These are phyloP conservation scores for Pichia sp. DNA, from an alignment of 1,139 yeast species.

Conservation along the genomic window DNA sequence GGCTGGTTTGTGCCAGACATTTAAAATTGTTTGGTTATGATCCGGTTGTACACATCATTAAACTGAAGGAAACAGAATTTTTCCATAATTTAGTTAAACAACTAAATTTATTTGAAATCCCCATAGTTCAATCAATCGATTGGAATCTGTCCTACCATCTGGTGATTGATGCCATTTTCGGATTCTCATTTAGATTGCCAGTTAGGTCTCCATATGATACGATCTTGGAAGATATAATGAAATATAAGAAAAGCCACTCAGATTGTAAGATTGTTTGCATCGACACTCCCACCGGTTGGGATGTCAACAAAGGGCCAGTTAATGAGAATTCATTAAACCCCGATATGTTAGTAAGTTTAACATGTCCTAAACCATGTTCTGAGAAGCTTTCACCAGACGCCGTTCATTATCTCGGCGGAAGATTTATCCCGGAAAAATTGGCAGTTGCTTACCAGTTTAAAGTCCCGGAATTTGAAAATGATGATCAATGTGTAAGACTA, in stretches of 20 bases:
- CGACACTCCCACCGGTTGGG: slow-evolving; percentile 97
- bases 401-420: slow-evolving; percentile 78
- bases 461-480: slow-evolving; percentile 44
- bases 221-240: slow-evolving; percentile 40
- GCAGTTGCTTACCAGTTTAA: slow-evolving; percentile 70
- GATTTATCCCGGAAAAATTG: slow-evolving; percentile 60
- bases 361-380: slow-evolving; percentile 93
- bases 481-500: slow-evolving; percentile 37
- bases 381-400: slow-evolving; percentile 33
- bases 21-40: slow-evolving; percentile 66
- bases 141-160: slow-evolving; percentile 28
- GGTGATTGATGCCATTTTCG: slow-evolving; percentile 80
- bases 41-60: slow-evolving; percentile 66
- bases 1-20: slow-evolving; percentile 92
- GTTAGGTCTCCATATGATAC: slow-evolving; percentile 69
- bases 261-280: slow-evolving; percentile 50
- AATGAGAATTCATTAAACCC: slow-evolving; percentile 42
- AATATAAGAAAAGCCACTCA: slow-evolving; percentile 25
- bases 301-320: slow-evolving; percentile 78
- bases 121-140: slow-evolving; percentile 10
- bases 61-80: slow-evolving; percentile 39
- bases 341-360: slow-evolving; percentile 63
- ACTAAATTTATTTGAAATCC: slow-evolving; percentile 45
- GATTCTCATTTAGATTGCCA: slow-evolving; percentile 90
- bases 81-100: slow-evolving; percentile 47